Percentiles rank a stretch among this genome's conserved stretches.
Conservation (phyloP, 1,284 basidiomycete species). For the Apiotrichum gracile region DNA sequence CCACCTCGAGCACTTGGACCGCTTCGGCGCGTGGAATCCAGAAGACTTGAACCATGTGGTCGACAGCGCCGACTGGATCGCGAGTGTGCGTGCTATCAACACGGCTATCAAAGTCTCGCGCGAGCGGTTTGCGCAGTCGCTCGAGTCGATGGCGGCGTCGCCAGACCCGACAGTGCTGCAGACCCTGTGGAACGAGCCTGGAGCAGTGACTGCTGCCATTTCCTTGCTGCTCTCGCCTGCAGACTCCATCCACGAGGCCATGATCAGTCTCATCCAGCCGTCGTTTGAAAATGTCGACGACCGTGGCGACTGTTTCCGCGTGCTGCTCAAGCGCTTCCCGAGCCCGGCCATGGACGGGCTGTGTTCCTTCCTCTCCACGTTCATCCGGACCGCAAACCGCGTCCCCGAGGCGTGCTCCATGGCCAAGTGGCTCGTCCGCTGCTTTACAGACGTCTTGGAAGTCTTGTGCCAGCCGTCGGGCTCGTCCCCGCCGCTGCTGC, state of each 20-base stretch:
- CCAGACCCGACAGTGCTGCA: slow-evolving; percentile 52
- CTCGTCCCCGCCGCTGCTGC: slow-evolving; percentile 29
- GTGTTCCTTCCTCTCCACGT: slow-evolving; percentile 59
- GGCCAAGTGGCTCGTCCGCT: slow-evolving; percentile 80
- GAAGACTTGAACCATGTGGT: slow-evolving; percentile 34
- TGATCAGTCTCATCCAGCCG: slow-evolving; percentile 67
- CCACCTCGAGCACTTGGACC: slow-evolving; percentile 59
- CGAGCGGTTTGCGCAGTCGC: slow-evolving; percentile 57
- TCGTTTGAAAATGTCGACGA: slow-evolving; percentile 82
- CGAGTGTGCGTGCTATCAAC: slow-evolving; percentile 53
- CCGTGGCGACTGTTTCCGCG: slow-evolving; percentile 76
- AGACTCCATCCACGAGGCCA: slow-evolving; percentile 63
- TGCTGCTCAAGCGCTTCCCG: slow-evolving; percentile 62
- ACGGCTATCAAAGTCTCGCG: slow-evolving; percentile 55
- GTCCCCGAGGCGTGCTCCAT: slow-evolving; percentile 78
- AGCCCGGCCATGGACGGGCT: slow-evolving; percentile 64
- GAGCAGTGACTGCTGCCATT: slow-evolving; percentile 54
- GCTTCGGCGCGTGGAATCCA: slow-evolving; percentile 38
- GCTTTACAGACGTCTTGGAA: slow-evolving; percentile 84
- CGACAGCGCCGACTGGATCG: slow-evolving; percentile 37
- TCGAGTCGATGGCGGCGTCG: slow-evolving; percentile 59
- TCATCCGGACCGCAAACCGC: slow-evolving; percentile 57
- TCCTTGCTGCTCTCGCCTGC: slow-evolving; percentile 73
- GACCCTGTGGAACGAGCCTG: slow-evolving; percentile 53
- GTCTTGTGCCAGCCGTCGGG: slow-evolving; percentile 67